Base-by-base conservation (phyloP, 2,329 filamentous ascomycete species). In the Fusarium tricinctum region DNA sequence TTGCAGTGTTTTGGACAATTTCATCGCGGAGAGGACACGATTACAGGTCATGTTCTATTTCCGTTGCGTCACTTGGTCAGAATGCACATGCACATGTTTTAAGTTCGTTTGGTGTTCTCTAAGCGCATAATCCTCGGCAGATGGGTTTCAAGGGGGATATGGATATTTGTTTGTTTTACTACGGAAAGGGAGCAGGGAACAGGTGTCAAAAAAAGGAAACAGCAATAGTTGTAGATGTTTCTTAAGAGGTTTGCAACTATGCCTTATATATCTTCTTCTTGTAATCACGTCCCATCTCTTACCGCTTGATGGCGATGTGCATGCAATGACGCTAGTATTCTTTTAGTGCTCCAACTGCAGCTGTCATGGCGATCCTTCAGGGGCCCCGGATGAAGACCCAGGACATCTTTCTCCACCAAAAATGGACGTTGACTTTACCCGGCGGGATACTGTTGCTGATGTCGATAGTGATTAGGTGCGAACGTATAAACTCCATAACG, bases 1-100 rank as follows among this genome's bases (percentile, higher is more conserved):
- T 62, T 62, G 50, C 47, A 46, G 49, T 53, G 64, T 66, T 64
- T 47, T 54, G 32, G 64, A 20, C 53, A 60, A 46, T 74, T 45
- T 71, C 73, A 74, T 74, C 51, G 58, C 62, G 70, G 46, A 70
- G 52, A 74, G 62, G 73, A 72, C 73, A 73, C 70, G 69, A 70
- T 71, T 69, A 57, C 46, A 46, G 47, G 50, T 55, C 47, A 46
- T 55, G 58, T 58, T 59, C 51, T 51, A 63, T 60, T 62, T 62
- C 53, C 44, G 68, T 66, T 74, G 71, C 69, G 73, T 74, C 72
- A 74, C 70, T 43, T 66, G 58, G 44, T 58, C 42, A 39, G 54
- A 38, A 61, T 40, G 32, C 39, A n/a, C 17, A 47, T 52, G 70
- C 52, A 56, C 55, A 69, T 69, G 67, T 69, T 69, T 74, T 69